A percentile compares a stretch with the other conserved stretches of the same genome.
Evolutionary conservation across 1,284 basidiomycete genomes (phyloP).

Genomic region (Pulchroboletus neoregius): DNA sequence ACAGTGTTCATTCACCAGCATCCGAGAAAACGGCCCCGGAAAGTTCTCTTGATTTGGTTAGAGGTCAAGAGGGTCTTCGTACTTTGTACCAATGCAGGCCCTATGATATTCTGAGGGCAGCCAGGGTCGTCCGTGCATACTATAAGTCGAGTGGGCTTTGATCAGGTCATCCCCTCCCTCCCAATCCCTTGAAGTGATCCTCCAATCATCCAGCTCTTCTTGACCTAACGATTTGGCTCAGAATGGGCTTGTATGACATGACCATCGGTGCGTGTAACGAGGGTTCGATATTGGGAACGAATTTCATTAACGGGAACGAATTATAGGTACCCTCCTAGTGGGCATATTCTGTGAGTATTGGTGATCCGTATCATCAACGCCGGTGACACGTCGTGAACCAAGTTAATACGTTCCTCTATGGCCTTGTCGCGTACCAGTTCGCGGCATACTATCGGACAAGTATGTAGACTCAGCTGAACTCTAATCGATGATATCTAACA

Average conservation of each 20-base stretch:
- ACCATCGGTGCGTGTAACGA: slow-evolving; percentile 16
- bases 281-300: too few relatives aligned
- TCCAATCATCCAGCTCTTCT: neutral
- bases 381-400: neutral
- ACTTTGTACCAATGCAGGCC: too few relatives aligned
- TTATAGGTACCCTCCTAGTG: slow-evolving; percentile 37
- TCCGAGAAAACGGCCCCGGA: too few relatives aligned
- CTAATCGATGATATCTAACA: neutral
- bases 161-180: too few relatives aligned
- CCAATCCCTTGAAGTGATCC: neutral
- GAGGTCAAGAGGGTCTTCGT: too few relatives aligned
- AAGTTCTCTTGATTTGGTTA: too few relatives aligned
- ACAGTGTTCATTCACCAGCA: too few relatives aligned
- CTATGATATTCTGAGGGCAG: too few relatives aligned
- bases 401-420: slow-evolving; percentile 53
- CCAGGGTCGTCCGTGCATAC: too few relatives aligned
- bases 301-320: neutral
- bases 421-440: slow-evolving; percentile 49
- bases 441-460: slow-evolving; percentile 40
- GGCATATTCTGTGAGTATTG: slow-evolving; percentile 38
- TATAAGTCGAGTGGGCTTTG: too few relatives aligned
- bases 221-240: neutral
- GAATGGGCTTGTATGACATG: slow-evolving; percentile 17
- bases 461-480: slow-evolving; percentile 25
- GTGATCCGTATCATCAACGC: neutral